Evolutionary conservation across 1,284 basidiomycete genomes (phyloP).

Genomic region (Coriolopsis trogii): DNA sequence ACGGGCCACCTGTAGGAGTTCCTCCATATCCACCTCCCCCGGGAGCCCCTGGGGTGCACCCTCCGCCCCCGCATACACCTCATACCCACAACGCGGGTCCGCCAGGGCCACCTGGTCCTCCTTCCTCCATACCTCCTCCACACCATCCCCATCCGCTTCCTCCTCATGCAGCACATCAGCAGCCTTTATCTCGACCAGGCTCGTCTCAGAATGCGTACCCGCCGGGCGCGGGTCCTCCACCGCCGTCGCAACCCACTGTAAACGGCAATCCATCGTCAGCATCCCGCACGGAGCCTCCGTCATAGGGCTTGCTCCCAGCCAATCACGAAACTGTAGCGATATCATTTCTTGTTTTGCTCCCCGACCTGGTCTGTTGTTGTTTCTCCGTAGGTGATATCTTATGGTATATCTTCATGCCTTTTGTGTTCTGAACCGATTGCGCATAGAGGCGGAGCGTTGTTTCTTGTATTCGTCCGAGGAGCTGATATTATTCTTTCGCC

Average conservation of each 20-base stretch:
- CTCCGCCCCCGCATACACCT: constrained; percentile 43
- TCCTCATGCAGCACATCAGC: constrained; percentile 38
- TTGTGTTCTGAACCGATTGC: constrained; percentile 10
- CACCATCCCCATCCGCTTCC: constrained; percentile 36
- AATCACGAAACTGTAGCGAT: constrained; percentile 23
- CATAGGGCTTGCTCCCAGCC: constrained; percentile 23
- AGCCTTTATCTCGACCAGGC: constrained; percentile 36
- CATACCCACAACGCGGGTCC: constrained; percentile 38
- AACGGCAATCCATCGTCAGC: constrained; percentile 29
- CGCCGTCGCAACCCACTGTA: constrained; percentile 34
- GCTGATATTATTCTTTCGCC: constrained; percentile 9
- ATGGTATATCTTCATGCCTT: constrained; percentile 15
- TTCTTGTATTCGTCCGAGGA: constrained; percentile 14
- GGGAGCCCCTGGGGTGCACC: constrained; percentile 41
- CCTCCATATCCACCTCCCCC: constrained; percentile 34
- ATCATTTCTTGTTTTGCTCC: constrained; percentile 19
- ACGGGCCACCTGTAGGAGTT: constrained; percentile 38
- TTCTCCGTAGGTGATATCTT: constrained; percentile 16
- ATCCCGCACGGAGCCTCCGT: constrained; percentile 31
- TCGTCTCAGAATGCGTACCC: constrained; percentile 56
- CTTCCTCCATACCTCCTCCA: constrained; percentile 28
- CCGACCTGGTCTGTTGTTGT: constrained; percentile 4
- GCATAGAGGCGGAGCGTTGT: constrained; percentile 20
- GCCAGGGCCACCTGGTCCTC: neutral
- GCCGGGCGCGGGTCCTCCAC: constrained; percentile 36